A percentile compares a stretch with the other conserved stretches of the same genome.
Evolutionary conservation across 345 rosid genomes (phyloP).

Genomic region (Passiflora organensis): DNA sequence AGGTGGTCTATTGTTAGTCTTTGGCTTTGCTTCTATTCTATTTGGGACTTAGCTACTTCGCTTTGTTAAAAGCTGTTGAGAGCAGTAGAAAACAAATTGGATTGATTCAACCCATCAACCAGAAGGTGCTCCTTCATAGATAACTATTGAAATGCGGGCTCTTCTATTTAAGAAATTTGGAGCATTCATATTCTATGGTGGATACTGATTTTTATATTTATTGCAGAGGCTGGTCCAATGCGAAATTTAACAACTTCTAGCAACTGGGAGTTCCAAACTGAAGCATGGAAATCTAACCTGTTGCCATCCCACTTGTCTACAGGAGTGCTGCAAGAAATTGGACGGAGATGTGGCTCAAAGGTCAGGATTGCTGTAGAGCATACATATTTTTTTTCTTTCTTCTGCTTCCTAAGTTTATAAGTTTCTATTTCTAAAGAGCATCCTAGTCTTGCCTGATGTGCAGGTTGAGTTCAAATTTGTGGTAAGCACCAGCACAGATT

Average conservation of each 20-base stretch:
- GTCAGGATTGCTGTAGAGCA: constrained; percentile 25
- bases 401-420: background rate
- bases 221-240: constrained; percentile 54
- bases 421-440: constrained; percentile 6
- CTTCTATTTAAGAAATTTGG: no score
- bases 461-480: constrained; percentile 87
- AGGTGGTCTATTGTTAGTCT: no score
- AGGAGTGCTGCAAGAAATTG: constrained; percentile 88
- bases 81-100: no score
- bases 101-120: no score
- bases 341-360: constrained; percentile 83
- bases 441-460: constrained; percentile 13
- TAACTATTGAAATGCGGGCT: no score
- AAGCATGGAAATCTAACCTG: constrained; percentile 56
- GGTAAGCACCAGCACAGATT: constrained; percentile 81
- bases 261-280: constrained; percentile 50
- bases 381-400: constrained; percentile 6
- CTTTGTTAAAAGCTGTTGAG: no score
- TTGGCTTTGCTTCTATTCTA: no score
- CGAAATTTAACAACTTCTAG: constrained; percentile 44
- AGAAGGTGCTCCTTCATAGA: no score
- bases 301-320: constrained; percentile 60
- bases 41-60: no score
- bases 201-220: background rate
- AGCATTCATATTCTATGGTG: no score